A percentile compares a stretch with the other conserved stretches of the same genome.
phyloP scores from a whole-genome alignment of 140 eudicot genomes.

The Anethum foeniculum region DNA sequence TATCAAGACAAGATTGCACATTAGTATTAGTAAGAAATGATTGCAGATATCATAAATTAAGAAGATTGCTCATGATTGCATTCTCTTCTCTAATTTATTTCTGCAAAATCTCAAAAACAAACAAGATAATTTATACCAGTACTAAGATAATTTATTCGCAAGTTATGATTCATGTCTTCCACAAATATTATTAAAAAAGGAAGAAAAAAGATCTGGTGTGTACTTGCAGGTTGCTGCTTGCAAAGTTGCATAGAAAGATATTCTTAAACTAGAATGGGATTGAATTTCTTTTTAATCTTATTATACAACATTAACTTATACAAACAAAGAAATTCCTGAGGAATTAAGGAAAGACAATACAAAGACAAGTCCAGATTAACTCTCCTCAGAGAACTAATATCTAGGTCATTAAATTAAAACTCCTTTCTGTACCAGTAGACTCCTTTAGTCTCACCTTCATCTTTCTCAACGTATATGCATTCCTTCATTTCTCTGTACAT shows the following conservation, averaged over 20 bases:
- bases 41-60: too few species aligned
- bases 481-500: constrained; percentile 7
- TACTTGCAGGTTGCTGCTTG: neutral
- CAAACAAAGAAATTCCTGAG: neutral
- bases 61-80: neutral
- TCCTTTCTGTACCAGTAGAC: constrained; percentile 6
- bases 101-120: too few species aligned
- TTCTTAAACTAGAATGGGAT: neutral
- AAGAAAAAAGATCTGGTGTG: too few species aligned
- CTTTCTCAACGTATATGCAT: constrained; percentile 2
- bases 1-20: too few species aligned
- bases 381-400: neutral
- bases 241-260: neutral
- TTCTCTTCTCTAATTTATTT: too few species aligned
- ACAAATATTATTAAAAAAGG: too few species aligned
- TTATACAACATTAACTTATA: neutral
- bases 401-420: neutral
- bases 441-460: constrained; percentile 6
- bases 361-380: neutral
- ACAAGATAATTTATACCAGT: too few species aligned
- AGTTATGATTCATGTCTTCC: too few species aligned
- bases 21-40: too few species aligned
- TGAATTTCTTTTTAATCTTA: neutral
- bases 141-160: too few species aligned
- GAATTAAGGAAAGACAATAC: neutral